A percentile compares a stretch with the other conserved stretches of the same genome.
Evolutionary conservation across 2,329 filamentous ascomycete species (phyloP).

Genomic region (Fusarium sp.): DNA sequence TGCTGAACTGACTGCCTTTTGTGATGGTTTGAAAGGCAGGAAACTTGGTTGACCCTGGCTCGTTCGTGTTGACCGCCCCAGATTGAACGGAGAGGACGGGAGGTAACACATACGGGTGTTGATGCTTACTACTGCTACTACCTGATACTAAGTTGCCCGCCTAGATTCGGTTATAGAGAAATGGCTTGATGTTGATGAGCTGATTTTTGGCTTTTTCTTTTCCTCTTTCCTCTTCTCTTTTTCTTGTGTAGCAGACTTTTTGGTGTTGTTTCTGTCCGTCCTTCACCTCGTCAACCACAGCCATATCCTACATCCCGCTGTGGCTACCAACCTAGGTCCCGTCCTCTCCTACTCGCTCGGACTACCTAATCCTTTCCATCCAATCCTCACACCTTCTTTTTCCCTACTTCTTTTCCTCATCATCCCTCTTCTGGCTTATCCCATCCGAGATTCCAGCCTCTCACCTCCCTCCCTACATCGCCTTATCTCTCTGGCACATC

Average conservation of each 20-base stretch:
- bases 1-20: background rate
- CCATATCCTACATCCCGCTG: background rate
- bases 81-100: background rate
- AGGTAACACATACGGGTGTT: constrained; percentile 9
- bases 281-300: constrained; percentile 36
- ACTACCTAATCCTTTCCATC: constrained; percentile 2
- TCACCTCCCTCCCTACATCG: constrained; percentile 25
- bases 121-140: background rate
- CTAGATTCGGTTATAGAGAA: constrained; percentile 37
- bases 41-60: constrained; percentile 25
- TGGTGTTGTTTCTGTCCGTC: constrained; percentile 4
- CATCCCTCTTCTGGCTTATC: constrained; percentile 6
- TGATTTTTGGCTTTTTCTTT: background rate
- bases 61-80: constrained; percentile 35
- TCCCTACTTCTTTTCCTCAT: constrained; percentile 1
- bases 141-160: constrained; percentile 21
- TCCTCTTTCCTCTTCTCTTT: constrained; percentile 8
- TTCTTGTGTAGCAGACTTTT: constrained; percentile 7
- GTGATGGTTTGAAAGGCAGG: constrained; percentile 3
- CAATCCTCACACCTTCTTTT: constrained; percentile 8
- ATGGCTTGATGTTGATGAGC: constrained; percentile 33
- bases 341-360: constrained; percentile 1
- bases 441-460: constrained; percentile 15
- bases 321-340: background rate
- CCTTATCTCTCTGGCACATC: constrained; percentile 34